phyloP scores from a whole-genome alignment of 192 early-diverging fungal genomes.

The Umbelopsis ramanniana region DNA sequence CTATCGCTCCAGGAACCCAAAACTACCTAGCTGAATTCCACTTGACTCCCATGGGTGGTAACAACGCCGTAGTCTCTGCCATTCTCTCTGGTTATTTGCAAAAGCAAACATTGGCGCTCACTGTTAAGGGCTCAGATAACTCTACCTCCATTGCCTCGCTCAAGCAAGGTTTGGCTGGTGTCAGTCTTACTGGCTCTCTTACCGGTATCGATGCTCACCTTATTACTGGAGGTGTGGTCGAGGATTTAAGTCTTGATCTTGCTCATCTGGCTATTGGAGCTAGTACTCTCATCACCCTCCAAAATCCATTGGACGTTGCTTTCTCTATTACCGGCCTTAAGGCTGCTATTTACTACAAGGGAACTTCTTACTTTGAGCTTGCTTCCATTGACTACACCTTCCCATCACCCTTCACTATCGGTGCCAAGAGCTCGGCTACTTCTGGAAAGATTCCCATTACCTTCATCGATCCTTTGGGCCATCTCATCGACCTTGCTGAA shows the following conservation, averaged over 20 bases:
- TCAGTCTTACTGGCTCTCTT: slow-evolving; percentile 43
- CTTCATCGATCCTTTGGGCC: slow-evolving; percentile 16
- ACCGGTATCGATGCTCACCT: slow-evolving; percentile 51
- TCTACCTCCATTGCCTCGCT: slow-evolving; percentile 52
- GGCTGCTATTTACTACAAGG: slow-evolving; percentile 7
- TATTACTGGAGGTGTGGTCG: slow-evolving; percentile 32
- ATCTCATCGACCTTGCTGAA: slow-evolving; percentile 21
- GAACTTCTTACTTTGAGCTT: slow-evolving; percentile 17
- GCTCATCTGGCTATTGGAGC: background rate
- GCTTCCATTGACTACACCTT: slow-evolving; percentile 24
- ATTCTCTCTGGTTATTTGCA: slow-evolving; percentile 48
- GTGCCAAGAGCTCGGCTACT: slow-evolving; percentile 22
- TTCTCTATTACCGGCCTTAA: slow-evolving; percentile 23
- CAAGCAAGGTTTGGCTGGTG: slow-evolving; percentile 43
- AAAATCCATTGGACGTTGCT: slow-evolving; percentile 28
- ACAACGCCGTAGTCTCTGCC: slow-evolving; percentile 34
- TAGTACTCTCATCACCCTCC: slow-evolving; percentile 22
- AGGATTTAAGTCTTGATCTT: background rate
- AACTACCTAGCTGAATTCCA: slow-evolving; percentile 45
- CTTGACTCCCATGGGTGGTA: slow-evolving; percentile 28
- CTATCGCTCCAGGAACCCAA: slow-evolving; percentile 47
- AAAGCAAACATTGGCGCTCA: slow-evolving; percentile 36
- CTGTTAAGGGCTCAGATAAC: slow-evolving; percentile 39
- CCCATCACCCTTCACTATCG: slow-evolving; percentile 22
- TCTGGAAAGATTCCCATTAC: slow-evolving; percentile 14